phyloP scores from a whole-genome alignment of 805 yeast genomes.

The Diddensiella santjacobensis region DNA sequence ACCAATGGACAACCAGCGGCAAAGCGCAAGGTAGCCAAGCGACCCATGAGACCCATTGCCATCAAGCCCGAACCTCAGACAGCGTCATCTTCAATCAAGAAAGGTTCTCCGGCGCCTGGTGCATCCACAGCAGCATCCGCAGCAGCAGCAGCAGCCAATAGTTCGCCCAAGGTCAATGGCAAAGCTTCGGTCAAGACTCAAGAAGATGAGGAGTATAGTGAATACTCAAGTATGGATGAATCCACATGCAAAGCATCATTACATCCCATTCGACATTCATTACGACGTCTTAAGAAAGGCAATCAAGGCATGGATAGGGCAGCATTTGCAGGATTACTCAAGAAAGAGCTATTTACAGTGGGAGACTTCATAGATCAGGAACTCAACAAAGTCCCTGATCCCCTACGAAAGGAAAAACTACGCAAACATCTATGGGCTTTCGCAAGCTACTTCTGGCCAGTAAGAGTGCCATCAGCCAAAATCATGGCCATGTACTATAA shows the following conservation, averaged over 20 bases:
- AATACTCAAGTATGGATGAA: slow-evolving; percentile 79
- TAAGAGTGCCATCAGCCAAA: slow-evolving; percentile 61
- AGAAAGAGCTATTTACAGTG: slow-evolving; percentile 62
- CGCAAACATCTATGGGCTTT: slow-evolving; percentile 78
- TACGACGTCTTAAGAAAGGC: slow-evolving; percentile 66
- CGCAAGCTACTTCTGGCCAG: slow-evolving; percentile 85
- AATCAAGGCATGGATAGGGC: slow-evolving; percentile 66
- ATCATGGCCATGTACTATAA: slow-evolving; percentile 67
- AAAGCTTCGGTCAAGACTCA: neutral
- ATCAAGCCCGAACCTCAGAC: neutral
- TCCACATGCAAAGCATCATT: slow-evolving; percentile 55
- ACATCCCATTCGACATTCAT: slow-evolving; percentile 64
- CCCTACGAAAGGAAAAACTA: slow-evolving; percentile 34
- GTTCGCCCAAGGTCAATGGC: slow-evolving; percentile 3
- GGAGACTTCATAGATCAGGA: slow-evolving; percentile 63
- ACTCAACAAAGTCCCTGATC: slow-evolving; percentile 26
- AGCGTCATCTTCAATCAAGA: neutral
- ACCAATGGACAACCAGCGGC: neutral
- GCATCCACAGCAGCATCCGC: neutral
- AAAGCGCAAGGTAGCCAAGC: neutral
- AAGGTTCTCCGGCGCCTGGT: neutral
- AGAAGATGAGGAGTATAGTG: slow-evolving; percentile 38
- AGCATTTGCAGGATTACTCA: slow-evolving; percentile 71
- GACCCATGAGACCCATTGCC: neutral
- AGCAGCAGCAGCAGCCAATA: neutral